Percentiles rank a stretch among this genome's conserved stretches.
These are phyloP conservation scores for Brassica napus DNA, from an alignment of 345 rosid species.

Conservation along the genomic window Da-Ae NC_063446.1:5836001-5836500, in stretches of 20 bases:
- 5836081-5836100: no score
- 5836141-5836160: no score
- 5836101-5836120: no score
- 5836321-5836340: background rate
- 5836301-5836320: slow-evolving; percentile 15
- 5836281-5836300: slow-evolving; percentile 10
- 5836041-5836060: no score
- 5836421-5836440: slow-evolving; percentile 1
- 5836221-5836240: background rate
- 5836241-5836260: background rate
- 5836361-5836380: slow-evolving; percentile 1
- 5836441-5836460: background rate
- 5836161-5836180: no score
- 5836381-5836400: background rate
- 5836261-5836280: slow-evolving; percentile 6
- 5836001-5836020: no score
- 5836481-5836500: slow-evolving; percentile 22
- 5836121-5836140: no score
- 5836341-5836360: background rate
- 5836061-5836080: no score
- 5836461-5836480: background rate
- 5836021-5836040: no score
- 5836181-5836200: no score
- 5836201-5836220: no score
- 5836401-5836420: background rate